Evolutionary conservation across 495 filamentous ascomycete genomes (phyloP).

Genomic region (Penicillium samsonianum): DNA sequence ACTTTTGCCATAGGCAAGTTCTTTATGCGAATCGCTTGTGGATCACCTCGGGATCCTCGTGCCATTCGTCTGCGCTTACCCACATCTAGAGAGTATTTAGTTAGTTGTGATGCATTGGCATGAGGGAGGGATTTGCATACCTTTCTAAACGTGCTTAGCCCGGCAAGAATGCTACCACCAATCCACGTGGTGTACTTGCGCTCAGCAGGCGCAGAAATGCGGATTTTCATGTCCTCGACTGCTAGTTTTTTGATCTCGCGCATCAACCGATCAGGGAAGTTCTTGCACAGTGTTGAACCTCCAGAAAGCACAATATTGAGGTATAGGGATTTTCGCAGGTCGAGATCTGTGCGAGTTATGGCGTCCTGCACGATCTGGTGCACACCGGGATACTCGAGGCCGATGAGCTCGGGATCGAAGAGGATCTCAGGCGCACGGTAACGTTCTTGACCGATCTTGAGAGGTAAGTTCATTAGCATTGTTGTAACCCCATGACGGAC

Average conservation of each 20-base stretch:
- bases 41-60: slow-evolving; percentile 98
- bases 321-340: slow-evolving; percentile 90
- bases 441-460: slow-evolving; percentile 80
- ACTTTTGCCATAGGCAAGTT: not conserved
- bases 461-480: not conserved
- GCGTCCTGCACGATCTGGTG: slow-evolving; percentile 97
- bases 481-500: not conserved
- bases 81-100: slow-evolving; percentile 73
- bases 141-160: slow-evolving; percentile 97
- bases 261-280: slow-evolving; percentile 92
- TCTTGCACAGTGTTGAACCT: slow-evolving; percentile 86
- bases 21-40: slow-evolving; percentile 89
- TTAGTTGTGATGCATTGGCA: slow-evolving; percentile 14
- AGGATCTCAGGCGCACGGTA: slow-evolving; percentile 97
- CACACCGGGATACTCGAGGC: slow-evolving; percentile 94
- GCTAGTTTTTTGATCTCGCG: slow-evolving; percentile 89
- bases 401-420: slow-evolving; percentile 96
- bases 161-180: slow-evolving; percentile 95
- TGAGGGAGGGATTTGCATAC: slow-evolving; percentile 55
- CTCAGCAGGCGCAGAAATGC: slow-evolving; percentile 97
- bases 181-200: slow-evolving; percentile 99
- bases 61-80: slow-evolving; percentile 98
- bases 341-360: slow-evolving; percentile 95
- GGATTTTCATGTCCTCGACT: slow-evolving; percentile 98
- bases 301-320: slow-evolving; percentile 97